A percentile compares a stretch with the other conserved stretches of the same genome.
phyloP scores from a whole-genome alignment of 331 rosid genomes.

The Saraca asoca region DNA sequence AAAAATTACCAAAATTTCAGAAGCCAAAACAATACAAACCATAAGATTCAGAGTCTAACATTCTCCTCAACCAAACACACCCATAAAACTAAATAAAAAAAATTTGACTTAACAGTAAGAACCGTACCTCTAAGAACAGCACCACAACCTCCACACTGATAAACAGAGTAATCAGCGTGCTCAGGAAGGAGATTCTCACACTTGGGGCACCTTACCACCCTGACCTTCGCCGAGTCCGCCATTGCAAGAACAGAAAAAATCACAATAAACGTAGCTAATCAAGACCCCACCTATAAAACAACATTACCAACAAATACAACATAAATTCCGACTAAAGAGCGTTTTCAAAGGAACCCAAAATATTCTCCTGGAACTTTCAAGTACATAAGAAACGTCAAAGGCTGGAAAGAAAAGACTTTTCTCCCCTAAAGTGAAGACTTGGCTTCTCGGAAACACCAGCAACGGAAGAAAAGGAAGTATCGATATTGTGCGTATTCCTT shows the following conservation, averaged over 20 bases:
- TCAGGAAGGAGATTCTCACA: conserved; percentile 95
- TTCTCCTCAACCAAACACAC: not conserved
- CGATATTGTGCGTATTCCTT: conserved; percentile 26
- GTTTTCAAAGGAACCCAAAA: conserved; percentile 5
- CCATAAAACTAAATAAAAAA: not conserved
- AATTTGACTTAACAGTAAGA: not conserved
- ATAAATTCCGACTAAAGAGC: not conserved
- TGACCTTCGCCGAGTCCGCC: conserved; percentile 66
- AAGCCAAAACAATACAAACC: conserved; percentile 14
- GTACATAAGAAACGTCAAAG: conserved; percentile 1
- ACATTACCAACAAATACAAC: conserved; percentile 22
- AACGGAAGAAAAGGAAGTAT: conserved; percentile 35
- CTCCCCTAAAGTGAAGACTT: conserved; percentile 30
- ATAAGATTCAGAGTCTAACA: not conserved
- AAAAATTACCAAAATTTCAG: not conserved
- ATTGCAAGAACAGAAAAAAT: conserved; percentile 40
- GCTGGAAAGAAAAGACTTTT: not conserved
- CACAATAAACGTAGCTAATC: not conserved
- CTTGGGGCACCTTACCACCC: conserved; percentile 92
- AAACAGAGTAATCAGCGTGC: conserved; percentile 80
- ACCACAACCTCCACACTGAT: conserved; percentile 94
- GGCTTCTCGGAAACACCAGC: conserved; percentile 32
- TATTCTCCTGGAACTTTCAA: conserved; percentile 20
- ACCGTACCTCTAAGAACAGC: conserved; percentile 81
- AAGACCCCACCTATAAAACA: conserved; percentile 1